Evolutionary conservation across 192 early-diverging fungal species (phyloP).

Genomic region (Podila epigama): DNA sequence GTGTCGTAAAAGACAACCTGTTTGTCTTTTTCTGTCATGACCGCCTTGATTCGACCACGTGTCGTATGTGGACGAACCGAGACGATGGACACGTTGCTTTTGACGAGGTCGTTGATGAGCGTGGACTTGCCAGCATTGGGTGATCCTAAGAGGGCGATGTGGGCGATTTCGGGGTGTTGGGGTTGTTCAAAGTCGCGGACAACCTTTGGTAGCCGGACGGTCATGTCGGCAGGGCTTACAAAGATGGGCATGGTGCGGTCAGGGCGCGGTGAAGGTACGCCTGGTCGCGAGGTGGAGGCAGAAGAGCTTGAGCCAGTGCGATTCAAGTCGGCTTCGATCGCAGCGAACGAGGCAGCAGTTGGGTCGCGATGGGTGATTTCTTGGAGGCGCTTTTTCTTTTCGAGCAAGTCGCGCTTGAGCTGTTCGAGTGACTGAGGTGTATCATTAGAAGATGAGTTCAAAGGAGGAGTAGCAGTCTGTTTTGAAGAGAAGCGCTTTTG

Average conservation of each 20-base stretch:
- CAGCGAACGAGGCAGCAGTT: background rate
- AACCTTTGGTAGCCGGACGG: constrained; percentile 47
- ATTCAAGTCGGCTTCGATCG: background rate
- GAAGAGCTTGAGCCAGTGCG: background rate
- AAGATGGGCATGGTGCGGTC: constrained; percentile 33
- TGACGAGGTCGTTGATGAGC: constrained; percentile 71
- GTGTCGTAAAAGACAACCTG: constrained; percentile 76
- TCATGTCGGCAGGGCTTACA: constrained; percentile 41
- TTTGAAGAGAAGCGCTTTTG: constrained; percentile 19
- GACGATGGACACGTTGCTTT: constrained; percentile 65
- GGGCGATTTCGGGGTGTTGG: constrained; percentile 61
- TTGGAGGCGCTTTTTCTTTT: constrained; percentile 19
- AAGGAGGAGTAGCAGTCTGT: background rate
- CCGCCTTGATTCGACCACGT: constrained; percentile 66
- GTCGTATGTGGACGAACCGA: constrained; percentile 78
- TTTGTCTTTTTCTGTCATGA: constrained; percentile 60
- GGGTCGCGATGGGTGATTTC: constrained; percentile 22
- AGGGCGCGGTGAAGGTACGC: background rate
- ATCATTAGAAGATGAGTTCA: background rate
- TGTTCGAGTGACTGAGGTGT: constrained; percentile 20
- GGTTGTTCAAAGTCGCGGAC: constrained; percentile 63
- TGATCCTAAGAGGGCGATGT: constrained; percentile 71
- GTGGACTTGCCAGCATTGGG: constrained; percentile 83
- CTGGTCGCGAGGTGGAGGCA: background rate
- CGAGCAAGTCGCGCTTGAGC: constrained; percentile 9